Base-by-base conservation (phyloP, 345 rosid species). In the Ceriops zippeliana region DNA sequence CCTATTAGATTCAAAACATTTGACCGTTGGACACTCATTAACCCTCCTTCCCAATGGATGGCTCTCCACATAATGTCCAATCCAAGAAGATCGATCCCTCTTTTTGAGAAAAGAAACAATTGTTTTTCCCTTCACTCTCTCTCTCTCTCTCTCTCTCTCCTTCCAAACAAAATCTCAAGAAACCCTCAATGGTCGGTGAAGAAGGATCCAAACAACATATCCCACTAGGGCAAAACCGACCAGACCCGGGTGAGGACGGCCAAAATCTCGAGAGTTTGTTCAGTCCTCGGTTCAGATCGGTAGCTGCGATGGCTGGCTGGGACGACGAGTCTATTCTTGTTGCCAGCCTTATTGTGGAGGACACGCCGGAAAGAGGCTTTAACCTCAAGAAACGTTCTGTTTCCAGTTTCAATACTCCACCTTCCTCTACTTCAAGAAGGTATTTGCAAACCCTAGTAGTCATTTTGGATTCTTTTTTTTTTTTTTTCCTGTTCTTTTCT, bases 271-370 rank as follows among this genome's bases (percentile, higher is more conserved):
- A 81, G 30, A 63, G 59, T 65, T 46, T 88, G 73, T 79, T 95
- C 74, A 88, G 96, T 67, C 97, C 99, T 28, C 72, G 96, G 73
- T 90, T 95, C 81, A 95, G 81, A 81, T 90, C 93, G 0, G 83
- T 78, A 78, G 99, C 92, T 2, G 96, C 96, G 77, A 78, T 90
- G 96, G 98, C 96, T 17, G 99, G 99, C 21, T 95, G 99, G 99
- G 98, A 95, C 59, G 99, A 90, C 58, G 96, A 90, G 61, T 87
- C 97, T 30, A 85, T 95, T 38, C 63, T 95, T 2, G 32, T 86
- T 5, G 96, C 98, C 21, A 84, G 86, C 73, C 86, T 90, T 28
- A 80, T 87, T 0, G 96, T 91, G 0, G 98, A 91, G 5, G 99
- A 95, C 80, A 90, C 98, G 7, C 98, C 98, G 1, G 98, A 90